Percentiles rank a stretch among this genome's conserved stretches.
These are phyloP conservation scores for Sclerotinia glacialis DNA, from an alignment of 2,329 filamentous ascomycete genomes.

Conservation along the genomic window DNA sequence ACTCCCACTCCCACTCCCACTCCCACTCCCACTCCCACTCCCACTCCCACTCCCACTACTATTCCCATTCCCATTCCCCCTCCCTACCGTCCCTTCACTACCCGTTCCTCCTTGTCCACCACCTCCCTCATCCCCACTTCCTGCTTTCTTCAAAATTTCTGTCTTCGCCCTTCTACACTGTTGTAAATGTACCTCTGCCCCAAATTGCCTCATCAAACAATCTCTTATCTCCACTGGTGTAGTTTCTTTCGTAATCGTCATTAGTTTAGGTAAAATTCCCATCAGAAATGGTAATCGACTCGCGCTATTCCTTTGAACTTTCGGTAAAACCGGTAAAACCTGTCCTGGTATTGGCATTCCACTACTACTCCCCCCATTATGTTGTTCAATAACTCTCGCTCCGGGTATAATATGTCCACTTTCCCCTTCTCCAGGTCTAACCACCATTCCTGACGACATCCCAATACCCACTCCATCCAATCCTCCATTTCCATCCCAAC, in stretches of 20 bases:
- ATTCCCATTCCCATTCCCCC: neutral
- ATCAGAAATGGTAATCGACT: conserved; percentile 52
- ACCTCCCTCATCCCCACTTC: conserved; percentile 19
- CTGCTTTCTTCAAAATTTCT: conserved; percentile 37
- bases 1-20: too few relatives aligned
- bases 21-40: conserved; percentile 30
- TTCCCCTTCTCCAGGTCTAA: conserved; percentile 10
- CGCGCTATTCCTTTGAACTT: conserved; percentile 39
- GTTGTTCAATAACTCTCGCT: conserved; percentile 33
- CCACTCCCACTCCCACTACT: conserved; percentile 18
- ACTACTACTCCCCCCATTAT: conserved; percentile 37
- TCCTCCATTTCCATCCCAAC: conserved; percentile 16
- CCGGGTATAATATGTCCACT: conserved; percentile 18
- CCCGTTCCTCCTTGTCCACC: conserved; percentile 2
- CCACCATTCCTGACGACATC: conserved; percentile 2
- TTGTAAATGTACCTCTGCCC: conserved; percentile 38
- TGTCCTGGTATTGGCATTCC: conserved; percentile 26
- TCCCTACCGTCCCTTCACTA: conserved; percentile 1
- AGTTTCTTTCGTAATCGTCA: conserved; percentile 56
- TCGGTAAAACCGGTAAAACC: conserved; percentile 34
- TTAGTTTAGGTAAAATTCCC: conserved; percentile 58
- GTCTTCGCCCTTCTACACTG: conserved; percentile 39
- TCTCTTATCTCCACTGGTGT: conserved; percentile 60
- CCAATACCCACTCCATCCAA: conserved; percentile 18
- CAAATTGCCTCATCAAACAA: conserved; percentile 46